Conservation (phyloP, 176 grass and related monocot species). For the Oryza australiensis region DNA sequence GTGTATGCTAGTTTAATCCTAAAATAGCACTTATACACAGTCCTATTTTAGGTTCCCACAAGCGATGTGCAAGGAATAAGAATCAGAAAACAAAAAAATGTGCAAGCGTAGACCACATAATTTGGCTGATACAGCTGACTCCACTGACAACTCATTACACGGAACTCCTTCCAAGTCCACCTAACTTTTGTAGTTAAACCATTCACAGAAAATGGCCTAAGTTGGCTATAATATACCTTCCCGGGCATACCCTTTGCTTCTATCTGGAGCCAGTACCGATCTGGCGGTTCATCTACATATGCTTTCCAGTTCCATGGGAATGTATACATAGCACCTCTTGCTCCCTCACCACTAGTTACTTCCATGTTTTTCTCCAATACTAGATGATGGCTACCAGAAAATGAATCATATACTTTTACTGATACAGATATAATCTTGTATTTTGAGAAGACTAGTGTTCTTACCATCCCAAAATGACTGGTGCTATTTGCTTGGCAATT, state of each 20-base stretch:
- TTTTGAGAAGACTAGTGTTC: constrained; percentile 51
- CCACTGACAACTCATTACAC: constrained; percentile 54
- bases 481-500: constrained; percentile 27
- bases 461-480: constrained; percentile 26
- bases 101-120: constrained; percentile 43
- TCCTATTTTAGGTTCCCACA: no score
- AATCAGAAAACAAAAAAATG: constrained; percentile 41
- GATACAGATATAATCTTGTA: constrained; percentile 41
- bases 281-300: constrained; percentile 27
- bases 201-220: constrained; percentile 53
- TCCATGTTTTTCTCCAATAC: constrained; percentile 42
- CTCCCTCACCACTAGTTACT: constrained; percentile 25
- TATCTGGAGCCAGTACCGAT: constrained; percentile 50
- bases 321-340: constrained; percentile 39
- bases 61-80: constrained; percentile 39
- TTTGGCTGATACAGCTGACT: constrained; percentile 44
- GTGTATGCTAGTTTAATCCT: no score
- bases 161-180: constrained; percentile 57
- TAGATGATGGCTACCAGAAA: constrained; percentile 22
- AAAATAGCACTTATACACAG: no score
- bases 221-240: constrained; percentile 34
- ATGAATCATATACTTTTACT: constrained; percentile 43
- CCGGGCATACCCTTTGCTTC: constrained; percentile 41
- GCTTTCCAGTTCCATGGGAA: constrained; percentile 50
- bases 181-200: constrained; percentile 50